Percentiles rank a stretch among this genome's conserved stretches.
Conservation (phyloP, 164 flowering plant species). For the Stephania yunnanensis region DNA sequence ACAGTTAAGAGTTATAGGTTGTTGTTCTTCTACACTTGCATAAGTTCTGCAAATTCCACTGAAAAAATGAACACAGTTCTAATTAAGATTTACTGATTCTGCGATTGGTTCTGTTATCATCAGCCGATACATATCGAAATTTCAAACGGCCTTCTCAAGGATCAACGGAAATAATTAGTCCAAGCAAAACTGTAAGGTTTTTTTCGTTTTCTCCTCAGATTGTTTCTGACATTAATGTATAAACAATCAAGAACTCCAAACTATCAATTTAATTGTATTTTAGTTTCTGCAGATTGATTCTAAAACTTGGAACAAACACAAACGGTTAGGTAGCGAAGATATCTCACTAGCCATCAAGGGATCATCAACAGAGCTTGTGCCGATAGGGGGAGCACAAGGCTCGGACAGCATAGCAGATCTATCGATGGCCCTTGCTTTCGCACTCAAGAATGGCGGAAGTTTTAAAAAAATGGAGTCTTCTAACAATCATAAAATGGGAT, state of each 20-base stretch:
- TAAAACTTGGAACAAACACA: constrained; percentile 14
- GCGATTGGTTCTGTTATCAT: background rate
- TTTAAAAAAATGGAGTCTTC: constrained; percentile 31
- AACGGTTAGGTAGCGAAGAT: constrained; percentile 16
- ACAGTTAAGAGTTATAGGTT: background rate
- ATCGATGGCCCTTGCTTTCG: constrained; percentile 58
- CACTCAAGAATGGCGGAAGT: constrained; percentile 52
- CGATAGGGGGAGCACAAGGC: constrained; percentile 32
- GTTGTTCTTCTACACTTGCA: background rate
- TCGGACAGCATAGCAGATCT: constrained; percentile 44
- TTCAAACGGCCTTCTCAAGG: constrained; percentile 35
- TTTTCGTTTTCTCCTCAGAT: background rate
- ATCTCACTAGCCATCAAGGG: constrained; percentile 24
- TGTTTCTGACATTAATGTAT: background rate
- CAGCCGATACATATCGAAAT: constrained; percentile 38
- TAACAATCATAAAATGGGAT: constrained; percentile 30
- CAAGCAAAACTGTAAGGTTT: constrained; percentile 35
- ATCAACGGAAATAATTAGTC: constrained; percentile 26
- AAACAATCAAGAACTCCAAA: background rate
- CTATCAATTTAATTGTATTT: constrained; percentile 6
- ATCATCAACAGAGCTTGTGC: constrained; percentile 47
- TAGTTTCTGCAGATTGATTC: constrained; percentile 30
- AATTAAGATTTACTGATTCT: background rate
- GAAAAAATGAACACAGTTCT: background rate
- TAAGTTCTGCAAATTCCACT: background rate